Evolutionary conservation across 139 green algal species (phyloP).

Genomic region (Chlamydomonas schloesseri): DNA sequence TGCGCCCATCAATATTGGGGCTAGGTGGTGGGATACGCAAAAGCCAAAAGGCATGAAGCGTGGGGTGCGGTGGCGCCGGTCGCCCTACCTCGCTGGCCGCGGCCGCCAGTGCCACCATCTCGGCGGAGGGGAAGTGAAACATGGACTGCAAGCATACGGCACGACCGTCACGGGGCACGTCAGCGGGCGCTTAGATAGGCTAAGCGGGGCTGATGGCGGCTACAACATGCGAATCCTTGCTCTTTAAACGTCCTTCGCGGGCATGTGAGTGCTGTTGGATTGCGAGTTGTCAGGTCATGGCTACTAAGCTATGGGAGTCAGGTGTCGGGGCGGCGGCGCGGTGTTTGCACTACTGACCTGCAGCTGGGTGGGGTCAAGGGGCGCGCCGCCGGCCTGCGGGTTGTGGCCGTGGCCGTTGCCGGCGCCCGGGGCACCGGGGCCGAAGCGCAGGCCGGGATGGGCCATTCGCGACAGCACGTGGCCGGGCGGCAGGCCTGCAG

Average conservation of each 20-base stretch:
- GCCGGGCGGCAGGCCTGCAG: slow-evolving; percentile 8
- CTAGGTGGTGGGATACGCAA: too few species aligned
- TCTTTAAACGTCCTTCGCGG: too few species aligned
- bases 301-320: too few species aligned
- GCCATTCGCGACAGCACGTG: slow-evolving; percentile 29
- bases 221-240: too few species aligned
- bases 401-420: not conserved
- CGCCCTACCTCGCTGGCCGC: slow-evolving; percentile 10
- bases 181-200: not conserved
- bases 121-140: slow-evolving; percentile 12
- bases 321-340: too few species aligned
- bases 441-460: not conserved
- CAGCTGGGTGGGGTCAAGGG: not conserved
- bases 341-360: slow-evolving; percentile 9
- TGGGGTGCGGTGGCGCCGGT: too few species aligned
- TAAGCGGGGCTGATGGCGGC: too few species aligned
- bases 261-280: too few species aligned
- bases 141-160: not conserved
- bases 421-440: not conserved
- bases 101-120: slow-evolving; percentile 18
- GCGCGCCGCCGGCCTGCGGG: not conserved
- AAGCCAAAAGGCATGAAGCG: too few species aligned
- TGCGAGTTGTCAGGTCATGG: too few species aligned
- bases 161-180: not conserved
- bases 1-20: too few species aligned